Conservation (phyloP, 371 early-diverging fungal genomes). For the Mortierella sp. region DNA sequence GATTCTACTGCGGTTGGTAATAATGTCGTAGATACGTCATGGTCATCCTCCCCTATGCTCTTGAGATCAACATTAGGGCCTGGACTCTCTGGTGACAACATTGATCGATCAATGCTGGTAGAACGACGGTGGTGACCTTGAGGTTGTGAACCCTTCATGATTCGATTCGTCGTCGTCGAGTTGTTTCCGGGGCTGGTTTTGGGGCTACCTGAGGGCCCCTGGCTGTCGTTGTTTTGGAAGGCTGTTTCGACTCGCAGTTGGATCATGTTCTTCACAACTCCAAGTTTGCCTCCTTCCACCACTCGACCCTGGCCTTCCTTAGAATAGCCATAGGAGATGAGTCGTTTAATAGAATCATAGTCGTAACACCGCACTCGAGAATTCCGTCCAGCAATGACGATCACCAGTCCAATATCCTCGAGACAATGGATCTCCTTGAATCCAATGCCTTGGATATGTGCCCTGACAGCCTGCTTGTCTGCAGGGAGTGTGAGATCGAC, state of each 20-base stretch:
- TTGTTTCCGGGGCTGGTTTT: neutral
- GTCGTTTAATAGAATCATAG: slow-evolving; percentile 40
- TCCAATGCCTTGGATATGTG: slow-evolving; percentile 43
- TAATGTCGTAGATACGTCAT: neutral
- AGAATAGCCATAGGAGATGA: slow-evolving; percentile 45
- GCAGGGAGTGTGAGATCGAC: slow-evolving; percentile 42
- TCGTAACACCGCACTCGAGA: slow-evolving; percentile 46
- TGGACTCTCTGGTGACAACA: slow-evolving; percentile 46
- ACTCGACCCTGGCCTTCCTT: slow-evolving; percentile 37
- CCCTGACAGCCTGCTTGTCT: slow-evolving; percentile 26
- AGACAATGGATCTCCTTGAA: slow-evolving; percentile 53
- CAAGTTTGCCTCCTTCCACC: slow-evolving; percentile 35
- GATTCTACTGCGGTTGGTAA: too few relatives aligned
- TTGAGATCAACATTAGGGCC: neutral
- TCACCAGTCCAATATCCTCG: slow-evolving; percentile 42
- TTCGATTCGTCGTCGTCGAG: slow-evolving; percentile 4
- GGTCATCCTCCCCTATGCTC: neutral
- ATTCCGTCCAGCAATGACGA: slow-evolving; percentile 49
- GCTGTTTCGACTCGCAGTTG: slow-evolving; percentile 48
- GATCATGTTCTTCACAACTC: slow-evolving; percentile 47
- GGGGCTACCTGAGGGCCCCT: neutral
- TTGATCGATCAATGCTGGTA: slow-evolving; percentile 21
- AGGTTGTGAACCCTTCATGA: slow-evolving; percentile 14
- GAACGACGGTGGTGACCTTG: slow-evolving; percentile 19
- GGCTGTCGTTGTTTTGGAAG: slow-evolving; percentile 3